Evolutionary conservation across 2,329 filamentous ascomycete genomes (phyloP), one percentile per base, ranked within the genome.

Genomic region (Colletotrichum horii): DNA sequence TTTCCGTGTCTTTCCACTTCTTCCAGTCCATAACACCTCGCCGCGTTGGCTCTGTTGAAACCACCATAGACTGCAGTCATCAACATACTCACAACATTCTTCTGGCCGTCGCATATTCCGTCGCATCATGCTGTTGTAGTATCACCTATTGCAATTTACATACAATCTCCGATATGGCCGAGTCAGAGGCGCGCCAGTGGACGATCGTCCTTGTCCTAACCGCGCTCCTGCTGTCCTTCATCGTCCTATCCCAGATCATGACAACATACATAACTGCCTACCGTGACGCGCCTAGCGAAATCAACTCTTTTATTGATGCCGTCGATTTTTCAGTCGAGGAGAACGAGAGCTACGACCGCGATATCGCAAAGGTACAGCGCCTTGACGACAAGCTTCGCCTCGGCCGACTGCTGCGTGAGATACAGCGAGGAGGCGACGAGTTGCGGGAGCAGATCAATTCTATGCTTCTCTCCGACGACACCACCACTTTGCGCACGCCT

Each of bases 371-470:
- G 75, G 87, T 93, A 52, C 87, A 87, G 80, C 89, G 89, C 55
- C 85, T 93, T 34, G 91, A 93, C 77, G 91, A 93, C 82, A 92
- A 92, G 85, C 80, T 93, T 64, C 90, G 91, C 66, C 87, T 93
- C 55, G 87, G 85, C 76, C 87, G 88, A 56, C 84, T 93, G 75
- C 84, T 93, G 77, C 88, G 90, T 77, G 91, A 93, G 83, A 93
- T 93, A 74, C 91, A 92, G 81, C 89, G 87, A 81, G 86, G 85
- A 56, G 88, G 91, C 66, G 91, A 93, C 81, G 91, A 92, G 78
- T 80, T 93, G 83, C 88, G 91, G 80, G 91, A 93, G 82, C 88
- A 91, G 74, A 82, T 93, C 76, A 91, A 89, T 82, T 79, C 81
- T 32, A 81, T 93, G 64, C 80, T 93, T 69, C 81, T 90, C 24